A percentile compares a stretch with the other conserved stretches of the same genome.
phyloP scores from a whole-genome alignment of 1,139 yeast species.

The Pichia sp. region DNA sequence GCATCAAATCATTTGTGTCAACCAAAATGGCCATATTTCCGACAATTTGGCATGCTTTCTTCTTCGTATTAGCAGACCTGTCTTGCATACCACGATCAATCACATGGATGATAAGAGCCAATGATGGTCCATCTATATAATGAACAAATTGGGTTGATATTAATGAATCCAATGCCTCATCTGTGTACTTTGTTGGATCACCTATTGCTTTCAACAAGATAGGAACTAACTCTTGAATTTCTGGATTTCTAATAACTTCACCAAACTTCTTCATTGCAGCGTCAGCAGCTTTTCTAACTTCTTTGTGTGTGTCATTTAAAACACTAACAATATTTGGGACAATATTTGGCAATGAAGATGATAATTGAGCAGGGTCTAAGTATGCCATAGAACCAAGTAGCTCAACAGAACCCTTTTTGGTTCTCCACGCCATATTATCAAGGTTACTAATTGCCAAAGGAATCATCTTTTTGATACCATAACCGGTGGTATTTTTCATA shows the following conservation, averaged over 20 bases:
- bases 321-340: slow-evolving; percentile 97
- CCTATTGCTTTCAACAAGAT: slow-evolving; percentile 86
- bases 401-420: slow-evolving; percentile 95
- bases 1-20: slow-evolving; percentile 78
- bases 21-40: slow-evolving; percentile 98
- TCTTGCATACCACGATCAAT: slow-evolving; percentile 94
- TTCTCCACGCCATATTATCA: slow-evolving; percentile 92
- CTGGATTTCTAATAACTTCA: slow-evolving; percentile 96
- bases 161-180: slow-evolving; percentile 78
- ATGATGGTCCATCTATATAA: slow-evolving; percentile 95
- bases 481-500: slow-evolving; percentile 89
- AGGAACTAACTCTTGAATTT: slow-evolving; percentile 90
- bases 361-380: slow-evolving; percentile 88
- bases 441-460: slow-evolving; percentile 85
- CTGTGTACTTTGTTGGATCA: slow-evolving; percentile 89
- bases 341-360: slow-evolving; percentile 81
- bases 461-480: slow-evolving; percentile 84
- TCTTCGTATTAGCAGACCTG: slow-evolving; percentile 85
- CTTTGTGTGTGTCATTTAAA: slow-evolving; percentile 90
- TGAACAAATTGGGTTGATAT: slow-evolving; percentile 92
- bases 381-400: slow-evolving; percentile 96
- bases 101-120: slow-evolving; percentile 91
- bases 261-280: slow-evolving; percentile 86
- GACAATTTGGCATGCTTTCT: slow-evolving; percentile 95
- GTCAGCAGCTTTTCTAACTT: slow-evolving; percentile 93